Conservation (phyloP, 345 rosid species). For the Nasturtium officinale region DNA sequence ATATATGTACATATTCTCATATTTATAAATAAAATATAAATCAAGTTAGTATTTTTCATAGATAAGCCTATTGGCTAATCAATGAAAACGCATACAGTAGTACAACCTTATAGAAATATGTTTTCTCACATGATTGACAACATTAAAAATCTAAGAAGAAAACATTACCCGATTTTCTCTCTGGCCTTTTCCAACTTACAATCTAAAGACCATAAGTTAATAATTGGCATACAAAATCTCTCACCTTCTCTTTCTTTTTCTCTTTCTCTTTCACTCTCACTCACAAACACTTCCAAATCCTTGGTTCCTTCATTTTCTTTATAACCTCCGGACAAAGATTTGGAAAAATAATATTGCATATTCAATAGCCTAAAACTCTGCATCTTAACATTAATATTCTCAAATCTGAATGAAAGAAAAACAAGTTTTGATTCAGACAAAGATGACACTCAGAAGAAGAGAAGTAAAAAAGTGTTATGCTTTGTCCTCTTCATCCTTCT, state of each 20-base stretch:
- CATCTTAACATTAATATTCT: background rate
- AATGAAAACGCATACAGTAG: background rate
- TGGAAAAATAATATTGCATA: conserved; percentile 15
- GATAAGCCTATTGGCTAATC: conserved; percentile 4
- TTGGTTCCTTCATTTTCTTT: conserved; percentile 27
- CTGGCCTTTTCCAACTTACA: conserved; percentile 35
- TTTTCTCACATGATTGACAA: conserved; percentile 24
- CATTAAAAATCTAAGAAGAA: conserved; percentile 13
- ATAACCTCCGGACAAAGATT: conserved; percentile 20
- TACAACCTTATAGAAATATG: background rate
- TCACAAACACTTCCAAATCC: conserved; percentile 33
- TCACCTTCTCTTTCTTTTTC: too few species aligned
- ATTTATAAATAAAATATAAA: background rate
- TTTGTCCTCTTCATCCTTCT: conserved; percentile 42
- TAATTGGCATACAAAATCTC: conserved; percentile 43
- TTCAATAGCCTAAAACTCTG: conserved; percentile 12
- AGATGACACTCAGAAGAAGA: conserved; percentile 46
- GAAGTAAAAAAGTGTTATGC: conserved; percentile 13
- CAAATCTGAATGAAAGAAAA: conserved; percentile 8
- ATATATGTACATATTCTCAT: background rate
- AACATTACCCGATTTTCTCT: conserved; percentile 16
- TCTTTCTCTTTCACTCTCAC: conserved; percentile 28
- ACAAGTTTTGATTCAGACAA: conserved; percentile 26
- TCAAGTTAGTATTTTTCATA: background rate
- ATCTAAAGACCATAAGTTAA: conserved; percentile 30